Evolutionary conservation across 768 basidiomycete genomes (phyloP), one percentile per base, ranked within the genome.

Genomic region (Dacryopinax primogenitus): DNA sequence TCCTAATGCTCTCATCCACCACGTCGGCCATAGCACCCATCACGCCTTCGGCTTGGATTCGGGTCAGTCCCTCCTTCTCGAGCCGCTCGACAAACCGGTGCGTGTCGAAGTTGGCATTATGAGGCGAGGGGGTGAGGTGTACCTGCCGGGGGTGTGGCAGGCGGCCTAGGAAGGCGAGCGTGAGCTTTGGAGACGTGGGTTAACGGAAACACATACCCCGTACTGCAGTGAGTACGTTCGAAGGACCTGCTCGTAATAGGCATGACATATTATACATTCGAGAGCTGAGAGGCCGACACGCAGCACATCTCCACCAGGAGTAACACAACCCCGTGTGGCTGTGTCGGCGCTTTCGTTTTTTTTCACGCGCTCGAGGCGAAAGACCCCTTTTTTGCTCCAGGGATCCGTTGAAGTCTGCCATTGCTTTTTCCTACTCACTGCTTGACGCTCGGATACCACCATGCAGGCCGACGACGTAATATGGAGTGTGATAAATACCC

Each of bases 11-110:
- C 79, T 99, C 96, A 75, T 96, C 92, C 37, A 99, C 92, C 67
- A 98, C 94, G 70, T 93, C 92, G 13, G 92, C 90, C 83, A 99
- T 89, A 7, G 94, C 91, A 51, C 86, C 82, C 93, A 98, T 96
- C 73, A 99, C 89, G 1, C 96, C 95, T 73, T 97, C 92, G 0
- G 95, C 93, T 76, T 97, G 95, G 23, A 85, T 84, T 18, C 91
- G 83, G 68, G 87, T 92, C 67, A 98, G 76, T 0, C 95, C 95
- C 72, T 96, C 88, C 66, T 84, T 81, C 75, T 93, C 90, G 64
- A 98, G 78, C 35, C 91, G 85, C 75, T 92, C 86, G 37, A 97
- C 92, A 72, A 96, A 95, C 68, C 90, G 87, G 72, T 95, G 91
- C 0, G 94, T 97, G 73, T 98, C 95, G 69, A 98, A 97, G 73